These are phyloP conservation scores for Aspergillus unguis DNA, from an alignment of 2,329 filamentous ascomycete species.

Conservation along the genomic window DNA sequence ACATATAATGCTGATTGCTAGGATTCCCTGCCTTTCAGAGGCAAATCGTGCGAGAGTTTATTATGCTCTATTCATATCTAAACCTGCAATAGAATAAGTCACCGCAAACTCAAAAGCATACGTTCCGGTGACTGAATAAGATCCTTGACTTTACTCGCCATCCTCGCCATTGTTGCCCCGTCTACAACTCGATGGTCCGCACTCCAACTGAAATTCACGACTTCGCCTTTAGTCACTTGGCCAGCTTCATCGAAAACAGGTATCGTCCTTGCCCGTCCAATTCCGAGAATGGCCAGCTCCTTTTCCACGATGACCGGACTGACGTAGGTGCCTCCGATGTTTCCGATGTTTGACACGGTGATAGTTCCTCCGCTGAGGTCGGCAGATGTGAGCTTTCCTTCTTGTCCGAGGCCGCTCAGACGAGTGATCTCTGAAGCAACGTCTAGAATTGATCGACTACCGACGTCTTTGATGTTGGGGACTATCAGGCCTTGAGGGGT, in stretches of 20 bases:
- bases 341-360: slow-evolving; percentile 95
- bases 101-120: slow-evolving; percentile 81
- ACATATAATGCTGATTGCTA: too few species aligned
- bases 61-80: not conserved
- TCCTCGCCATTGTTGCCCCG: slow-evolving; percentile 88
- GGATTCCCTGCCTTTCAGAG: too few species aligned
- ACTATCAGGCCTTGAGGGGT: slow-evolving; percentile 84
- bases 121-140: slow-evolving; percentile 80
- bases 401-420: slow-evolving; percentile 67
- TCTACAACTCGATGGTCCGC: slow-evolving; percentile 93
- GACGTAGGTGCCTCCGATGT: slow-evolving; percentile 87
- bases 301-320: slow-evolving; percentile 85
- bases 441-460: slow-evolving; percentile 68
- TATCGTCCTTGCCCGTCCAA: slow-evolving; percentile 75
- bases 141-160: slow-evolving; percentile 73
- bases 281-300: slow-evolving; percentile 86
- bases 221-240: slow-evolving; percentile 69
- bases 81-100: slow-evolving; percentile 26
- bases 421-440: slow-evolving; percentile 74
- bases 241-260: slow-evolving; percentile 66
- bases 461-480: slow-evolving; percentile 84
- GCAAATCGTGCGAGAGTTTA: slow-evolving; percentile 1
- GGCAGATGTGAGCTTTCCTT: slow-evolving; percentile 68
- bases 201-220: slow-evolving; percentile 93
- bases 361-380: slow-evolving; percentile 88